Evolutionary conservation across 1,139 yeast genomes (phyloP), one percentile per base, ranked within the genome.

Genomic region (Maudiozyma humilis): DNA sequence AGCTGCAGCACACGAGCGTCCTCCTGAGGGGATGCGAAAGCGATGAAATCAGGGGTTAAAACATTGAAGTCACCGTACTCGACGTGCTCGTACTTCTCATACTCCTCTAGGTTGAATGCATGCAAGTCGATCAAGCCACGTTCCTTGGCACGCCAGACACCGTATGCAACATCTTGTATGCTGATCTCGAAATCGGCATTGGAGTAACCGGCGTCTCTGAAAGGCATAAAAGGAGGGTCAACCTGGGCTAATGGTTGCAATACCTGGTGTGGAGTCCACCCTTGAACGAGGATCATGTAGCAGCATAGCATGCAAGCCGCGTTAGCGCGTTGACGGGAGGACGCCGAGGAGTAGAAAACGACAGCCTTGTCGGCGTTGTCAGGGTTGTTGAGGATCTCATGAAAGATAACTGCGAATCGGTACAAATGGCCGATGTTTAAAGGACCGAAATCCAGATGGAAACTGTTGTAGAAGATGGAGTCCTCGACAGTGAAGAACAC

Each of bases 221-320:
- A 91, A 1, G 91, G 82, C 81, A 84, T 89, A 55, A 89, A 82
- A 2, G 98, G 96, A 1, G 96, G 96, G 41, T 84, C 91, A 3
- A 83, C 79, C 62, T 91, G 97, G 2, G 94, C 79, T 44, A 91
- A 76, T 1, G 98, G 98, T 51, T 94, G 96, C 51, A 91, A 69
- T 0, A 91, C 98, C 63, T 91, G 91, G 64, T 91, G 98, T 0
- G 98, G 98, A 1, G 96, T 88, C 98, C 98, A 91, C 16, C 89
- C 82, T 63, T 91, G 98, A 15, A 91, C 89, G 48, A 91, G 69
- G 0, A 91, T 81, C 97, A 91, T 88, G 64, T 91, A 91, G 58
- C 97, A 87, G 53, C 96, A 86, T 45, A 91, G 70, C 51, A 91
- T 71, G 64, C 97, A 88, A 3, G 97, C 97, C 14, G 97, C 94